A percentile compares a stretch with the other conserved stretches of the same genome.
phyloP scores from a whole-genome alignment of 2,329 filamentous ascomycete genomes.

The Arthrinium puccinioides region DNA sequence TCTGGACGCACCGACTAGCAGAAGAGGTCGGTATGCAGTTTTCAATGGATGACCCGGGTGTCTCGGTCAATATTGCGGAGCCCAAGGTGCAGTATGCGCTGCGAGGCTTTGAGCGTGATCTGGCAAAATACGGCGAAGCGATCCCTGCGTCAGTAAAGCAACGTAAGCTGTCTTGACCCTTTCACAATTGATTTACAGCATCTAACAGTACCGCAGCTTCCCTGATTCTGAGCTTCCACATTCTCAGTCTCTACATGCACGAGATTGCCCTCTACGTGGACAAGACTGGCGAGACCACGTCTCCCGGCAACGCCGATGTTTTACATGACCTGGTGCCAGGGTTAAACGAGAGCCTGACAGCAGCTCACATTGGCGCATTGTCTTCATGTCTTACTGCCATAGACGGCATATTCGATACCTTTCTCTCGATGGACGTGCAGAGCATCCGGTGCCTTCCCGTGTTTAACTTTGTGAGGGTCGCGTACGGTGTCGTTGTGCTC shows the following conservation, averaged over 20 bases:
- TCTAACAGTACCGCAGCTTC: constrained; percentile 36
- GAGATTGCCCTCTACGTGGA: constrained; percentile 66
- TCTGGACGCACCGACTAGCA: constrained; percentile 53
- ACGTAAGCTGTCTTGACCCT: constrained; percentile 50
- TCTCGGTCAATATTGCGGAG: constrained; percentile 50
- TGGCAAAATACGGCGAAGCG: constrained; percentile 52
- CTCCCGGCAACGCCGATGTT: constrained; percentile 37
- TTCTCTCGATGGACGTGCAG: constrained; percentile 51
- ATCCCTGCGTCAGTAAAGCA: constrained; percentile 45
- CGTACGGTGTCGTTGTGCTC: constrained; percentile 63
- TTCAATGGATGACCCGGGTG: constrained; percentile 55
- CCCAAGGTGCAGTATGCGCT: constrained; percentile 57
- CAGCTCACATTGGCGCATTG: constrained; percentile 59
- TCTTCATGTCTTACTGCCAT: constrained; percentile 60
- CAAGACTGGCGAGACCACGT: constrained; percentile 45
- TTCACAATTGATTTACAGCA: not conserved
- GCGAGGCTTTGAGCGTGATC: constrained; percentile 55
- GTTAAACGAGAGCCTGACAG: constrained; percentile 32
- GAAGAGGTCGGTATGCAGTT: constrained; percentile 65
- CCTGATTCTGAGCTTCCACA: constrained; percentile 55
- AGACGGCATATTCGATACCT: constrained; percentile 58
- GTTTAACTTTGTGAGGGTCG: constrained; percentile 63
- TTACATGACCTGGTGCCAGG: constrained; percentile 34
- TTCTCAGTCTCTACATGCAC: constrained; percentile 66
- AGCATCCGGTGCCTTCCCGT: constrained; percentile 60